These are phyloP conservation scores for Hondaea fermentalgiana DNA, from an alignment of 108 stramenopile species.

Conservation along the genomic window DNA sequence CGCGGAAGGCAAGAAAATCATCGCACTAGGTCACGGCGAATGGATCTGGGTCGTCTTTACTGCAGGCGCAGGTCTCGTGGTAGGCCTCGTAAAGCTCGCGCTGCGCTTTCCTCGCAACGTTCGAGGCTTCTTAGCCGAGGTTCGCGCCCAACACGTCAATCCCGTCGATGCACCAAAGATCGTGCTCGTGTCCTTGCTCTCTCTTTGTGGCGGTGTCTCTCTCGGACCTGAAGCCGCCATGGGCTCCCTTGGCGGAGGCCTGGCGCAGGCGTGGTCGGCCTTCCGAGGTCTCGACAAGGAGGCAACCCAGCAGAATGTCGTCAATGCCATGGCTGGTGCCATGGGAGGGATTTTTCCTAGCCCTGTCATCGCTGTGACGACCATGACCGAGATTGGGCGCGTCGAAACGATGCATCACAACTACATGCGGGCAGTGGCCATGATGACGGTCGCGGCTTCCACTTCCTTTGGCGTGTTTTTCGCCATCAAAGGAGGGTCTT, in stretches of 20 bases:
- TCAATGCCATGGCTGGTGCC: not conserved
- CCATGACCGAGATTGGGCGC: not conserved
- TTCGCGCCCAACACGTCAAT: not conserved
- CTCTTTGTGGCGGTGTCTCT: not conserved
- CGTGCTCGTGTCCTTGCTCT: not conserved
- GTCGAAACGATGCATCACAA: not conserved
- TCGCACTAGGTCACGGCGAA: not conserved
- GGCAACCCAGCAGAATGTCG: not conserved
- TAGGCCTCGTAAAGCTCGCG: not conserved
- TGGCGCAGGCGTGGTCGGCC: not conserved
- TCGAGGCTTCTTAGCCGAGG: not conserved
- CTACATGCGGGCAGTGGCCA: not conserved
- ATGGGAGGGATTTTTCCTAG: not conserved
- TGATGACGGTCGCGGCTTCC: not conserved
- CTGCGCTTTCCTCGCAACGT: not conserved
- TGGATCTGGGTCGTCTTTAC: not conserved
- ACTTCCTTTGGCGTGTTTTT: not conserved
- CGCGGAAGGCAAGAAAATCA: no score
- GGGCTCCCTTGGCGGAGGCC: not conserved
- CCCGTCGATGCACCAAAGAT: not conserved
- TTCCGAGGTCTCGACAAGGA: not conserved
- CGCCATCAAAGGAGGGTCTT: not conserved
- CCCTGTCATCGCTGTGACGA: not conserved
- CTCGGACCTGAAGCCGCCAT: constrained; percentile 6
- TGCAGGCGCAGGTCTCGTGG: not conserved